These are phyloP conservation scores for Acanthamoeba triangularis DNA, from an alignment of 208 protist genomes.

Conservation along the genomic window DNA sequence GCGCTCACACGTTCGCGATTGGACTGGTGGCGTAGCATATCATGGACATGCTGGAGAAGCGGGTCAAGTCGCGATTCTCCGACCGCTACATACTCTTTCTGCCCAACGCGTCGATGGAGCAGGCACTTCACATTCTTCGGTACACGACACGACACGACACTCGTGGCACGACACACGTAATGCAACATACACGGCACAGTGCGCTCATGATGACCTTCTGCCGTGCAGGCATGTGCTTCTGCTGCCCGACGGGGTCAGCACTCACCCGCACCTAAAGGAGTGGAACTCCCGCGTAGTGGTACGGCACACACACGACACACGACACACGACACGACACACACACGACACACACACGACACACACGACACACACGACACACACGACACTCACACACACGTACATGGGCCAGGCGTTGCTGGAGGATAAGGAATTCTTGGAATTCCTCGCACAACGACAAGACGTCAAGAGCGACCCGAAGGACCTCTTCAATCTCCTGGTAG, in stretches of 20 bases:
- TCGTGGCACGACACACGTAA: not conserved
- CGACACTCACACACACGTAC: too few species aligned
- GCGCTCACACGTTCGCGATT: too few species aligned
- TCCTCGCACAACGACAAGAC: not conserved
- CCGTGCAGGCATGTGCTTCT: not conserved
- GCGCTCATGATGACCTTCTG: too few species aligned
- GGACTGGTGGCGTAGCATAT: slow-evolving; percentile 19
- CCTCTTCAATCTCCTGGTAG: slow-evolving; percentile 1
- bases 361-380: too few species aligned
- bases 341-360: too few species aligned
- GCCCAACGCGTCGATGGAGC: not conserved
- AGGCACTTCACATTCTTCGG: not conserved
- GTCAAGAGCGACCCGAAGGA: not conserved
- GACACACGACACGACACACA: too few species aligned
- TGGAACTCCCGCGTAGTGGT: slow-evolving; percentile 1
- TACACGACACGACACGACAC: not conserved
- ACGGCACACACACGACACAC: not conserved
- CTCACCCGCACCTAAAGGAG: not conserved
- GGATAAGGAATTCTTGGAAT: not conserved
- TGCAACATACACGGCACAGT: too few species aligned
- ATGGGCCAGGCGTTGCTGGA: not conserved
- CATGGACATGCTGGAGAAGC: slow-evolving; percentile 75
- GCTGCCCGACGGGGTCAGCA: not conserved
- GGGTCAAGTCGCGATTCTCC: slow-evolving; percentile 78
- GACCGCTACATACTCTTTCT: slow-evolving; percentile 71